Percentiles rank a stretch among this genome's conserved stretches.
Conservation (phyloP, 1,284 basidiomycete genomes). For the Golubevia sp. region DNA sequence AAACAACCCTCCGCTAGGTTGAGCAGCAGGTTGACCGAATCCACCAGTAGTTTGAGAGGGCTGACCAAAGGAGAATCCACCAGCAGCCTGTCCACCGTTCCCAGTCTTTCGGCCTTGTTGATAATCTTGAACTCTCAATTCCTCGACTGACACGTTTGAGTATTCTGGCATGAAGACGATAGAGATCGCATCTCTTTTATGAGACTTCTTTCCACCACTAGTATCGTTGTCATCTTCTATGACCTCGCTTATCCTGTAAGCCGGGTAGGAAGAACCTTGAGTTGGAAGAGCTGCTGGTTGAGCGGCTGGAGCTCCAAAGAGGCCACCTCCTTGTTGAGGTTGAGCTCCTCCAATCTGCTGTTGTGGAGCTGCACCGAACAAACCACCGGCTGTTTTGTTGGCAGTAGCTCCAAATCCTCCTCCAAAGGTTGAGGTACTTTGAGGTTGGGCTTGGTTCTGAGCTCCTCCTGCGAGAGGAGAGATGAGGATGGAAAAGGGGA, state of each 20-base stretch:
- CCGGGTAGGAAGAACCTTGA: background rate
- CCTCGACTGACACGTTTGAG: background rate
- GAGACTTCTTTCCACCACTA: background rate
- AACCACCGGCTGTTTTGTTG: background rate
- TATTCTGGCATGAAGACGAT: background rate
- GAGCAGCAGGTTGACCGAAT: conserved; percentile 25
- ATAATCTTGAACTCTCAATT: background rate
- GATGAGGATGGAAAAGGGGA: background rate
- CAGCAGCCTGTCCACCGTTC: background rate
- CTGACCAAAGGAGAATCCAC: conserved; percentile 25
- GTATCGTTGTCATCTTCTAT: background rate
- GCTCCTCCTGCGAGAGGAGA: background rate
- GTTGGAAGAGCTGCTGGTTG: no score
- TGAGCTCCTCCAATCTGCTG: background rate
- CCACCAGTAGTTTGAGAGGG: conserved; percentile 20
- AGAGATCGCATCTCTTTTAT: background rate
- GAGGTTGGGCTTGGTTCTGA: background rate
- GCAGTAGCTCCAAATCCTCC: background rate
- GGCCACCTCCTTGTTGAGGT: no score
- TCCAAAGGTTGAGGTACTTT: background rate
- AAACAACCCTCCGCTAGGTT: conserved; percentile 17
- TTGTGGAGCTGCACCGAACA: background rate
- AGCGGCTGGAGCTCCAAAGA: no score
- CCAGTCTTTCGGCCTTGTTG: background rate
- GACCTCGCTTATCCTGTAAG: background rate